Evolutionary conservation across 2,329 filamentous ascomycete genomes (phyloP).

Genomic region (Pseudopyricularia cyperi): DNA sequence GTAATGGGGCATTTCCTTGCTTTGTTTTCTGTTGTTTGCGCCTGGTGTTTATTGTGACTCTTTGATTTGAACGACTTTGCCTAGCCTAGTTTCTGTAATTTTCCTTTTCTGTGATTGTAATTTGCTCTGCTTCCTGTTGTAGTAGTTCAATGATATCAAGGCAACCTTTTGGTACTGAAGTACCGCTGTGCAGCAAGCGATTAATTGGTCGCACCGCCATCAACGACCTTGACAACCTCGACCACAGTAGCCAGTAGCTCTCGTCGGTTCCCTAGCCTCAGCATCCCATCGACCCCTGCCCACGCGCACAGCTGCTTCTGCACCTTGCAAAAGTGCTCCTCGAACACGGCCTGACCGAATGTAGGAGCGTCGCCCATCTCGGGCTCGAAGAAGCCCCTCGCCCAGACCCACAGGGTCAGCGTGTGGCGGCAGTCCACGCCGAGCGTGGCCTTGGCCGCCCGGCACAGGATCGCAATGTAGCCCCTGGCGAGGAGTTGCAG

Average conservation of each 20-base stretch:
- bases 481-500: conserved; percentile 11
- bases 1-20: not conserved
- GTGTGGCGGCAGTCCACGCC: conserved; percentile 11
- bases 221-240: not conserved
- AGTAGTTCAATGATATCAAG: too few species aligned
- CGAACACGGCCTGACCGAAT: conserved; percentile 9
- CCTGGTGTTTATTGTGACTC: too few species aligned
- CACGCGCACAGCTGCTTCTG: conserved; percentile 13
- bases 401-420: conserved; percentile 9
- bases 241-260: not conserved
- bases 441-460: conserved; percentile 8
- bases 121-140: too few species aligned
- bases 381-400: conserved; percentile 4
- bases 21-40: not conserved
- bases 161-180: too few species aligned
- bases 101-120: not conserved
- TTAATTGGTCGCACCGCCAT: not conserved
- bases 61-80: too few species aligned
- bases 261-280: not conserved
- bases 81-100: not conserved
- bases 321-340: conserved; percentile 9
- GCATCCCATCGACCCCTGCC: conserved; percentile 9
- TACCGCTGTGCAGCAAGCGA: too few species aligned
- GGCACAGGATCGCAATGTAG: conserved; percentile 10
- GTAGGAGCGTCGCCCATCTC: conserved; percentile 3